Evolutionary conservation across 441 rosid species (phyloP), one percentile per base, ranked within the genome.

Genomic region (Arabidopsis lyrata): DNA sequence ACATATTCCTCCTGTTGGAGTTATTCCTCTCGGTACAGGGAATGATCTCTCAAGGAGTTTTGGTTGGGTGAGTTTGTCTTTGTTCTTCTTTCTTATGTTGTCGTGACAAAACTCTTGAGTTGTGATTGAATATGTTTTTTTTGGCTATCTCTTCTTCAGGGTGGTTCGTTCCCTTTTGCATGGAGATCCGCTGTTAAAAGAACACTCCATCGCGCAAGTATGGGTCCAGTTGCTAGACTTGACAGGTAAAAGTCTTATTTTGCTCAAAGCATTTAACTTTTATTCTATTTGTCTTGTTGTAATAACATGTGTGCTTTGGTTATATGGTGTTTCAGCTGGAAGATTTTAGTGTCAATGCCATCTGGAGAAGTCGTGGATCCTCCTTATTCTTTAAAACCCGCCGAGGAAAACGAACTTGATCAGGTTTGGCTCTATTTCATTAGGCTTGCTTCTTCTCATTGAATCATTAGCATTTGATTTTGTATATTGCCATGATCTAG

Each of bases 21-120:
- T 92, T 54, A 85, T 92, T 68, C 97, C 97, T 20, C 93, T 92
- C 38, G 97, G 97, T 53, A 92, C 97, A 5, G 96, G 97, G 60
- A 92, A 92, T 82, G 97, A 92, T 72, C 86, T 92, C 48, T 80
- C 97, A 8, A 84, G 97, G 80, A 90, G 88, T 83, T 92, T 92
- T 83, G 93, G 97, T 68, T 92, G 97, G 97, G 97, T 92, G 81
- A 64, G 81, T 29, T 0, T 29, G 31, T 67, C 70, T 72, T 68
- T 58, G 65, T 58, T 41, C 44, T 48, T 24, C 44, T 48, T 18
- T 71, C 44, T 77, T 53, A 22, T 39, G 59, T 52, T 69, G 29
- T 72, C 41, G 7, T 1, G 7, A 64, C 58, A 65, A 57, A 57
- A 50, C 36, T 77, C 45, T 61, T 53, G 63, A 29, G 7, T 13